Conservation (phyloP, 352 stramenopile genomes). For the Phytophthora quininea region DNA sequence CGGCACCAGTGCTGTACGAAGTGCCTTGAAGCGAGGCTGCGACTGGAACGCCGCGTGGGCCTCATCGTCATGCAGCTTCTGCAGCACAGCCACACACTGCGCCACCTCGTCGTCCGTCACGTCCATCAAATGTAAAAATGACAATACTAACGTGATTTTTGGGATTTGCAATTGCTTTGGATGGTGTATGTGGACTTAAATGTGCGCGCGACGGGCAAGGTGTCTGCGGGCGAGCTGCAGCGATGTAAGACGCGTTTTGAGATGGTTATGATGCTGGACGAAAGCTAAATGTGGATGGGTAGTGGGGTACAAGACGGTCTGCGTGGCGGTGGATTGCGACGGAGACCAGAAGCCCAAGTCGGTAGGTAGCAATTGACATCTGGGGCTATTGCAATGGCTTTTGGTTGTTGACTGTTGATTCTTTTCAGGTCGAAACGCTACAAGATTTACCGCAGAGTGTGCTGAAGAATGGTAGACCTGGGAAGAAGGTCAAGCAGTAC, state of each 20-base stretch:
- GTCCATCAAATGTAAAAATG: not conserved
- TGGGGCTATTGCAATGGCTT: not conserved
- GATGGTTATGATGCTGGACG: not conserved
- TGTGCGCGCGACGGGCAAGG: conserved; percentile 53
- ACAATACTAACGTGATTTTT: not conserved
- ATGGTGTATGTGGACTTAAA: conserved; percentile 83
- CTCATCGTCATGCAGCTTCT: conserved; percentile 54
- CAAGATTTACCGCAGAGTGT: conserved; percentile 38
- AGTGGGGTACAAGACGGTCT: conserved; percentile 76
- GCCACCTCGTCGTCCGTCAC: conserved; percentile 64
- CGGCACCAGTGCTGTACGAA: conserved; percentile 68
- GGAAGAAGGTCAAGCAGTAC: conserved; percentile 79
- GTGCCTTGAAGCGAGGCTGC: conserved; percentile 55
- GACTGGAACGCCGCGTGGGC: conserved; percentile 56
- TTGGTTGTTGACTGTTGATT: not conserved
- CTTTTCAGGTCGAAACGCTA: conserved; percentile 26
- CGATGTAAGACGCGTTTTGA: conserved; percentile 45
- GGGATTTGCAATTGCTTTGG: not conserved
- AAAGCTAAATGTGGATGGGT: not conserved
- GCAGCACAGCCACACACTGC: conserved; percentile 58
- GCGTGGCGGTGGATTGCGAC: conserved; percentile 67
- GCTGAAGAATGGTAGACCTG: conserved; percentile 40
- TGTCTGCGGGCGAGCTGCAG: conserved; percentile 65
- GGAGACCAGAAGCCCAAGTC: conserved; percentile 58
- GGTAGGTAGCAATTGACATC: conserved; percentile 12